Evolutionary conservation across 2,329 filamentous ascomycete genomes (phyloP), one percentile per base, ranked within the genome.

Genomic region (Rhynchosporium agropyri): DNA sequence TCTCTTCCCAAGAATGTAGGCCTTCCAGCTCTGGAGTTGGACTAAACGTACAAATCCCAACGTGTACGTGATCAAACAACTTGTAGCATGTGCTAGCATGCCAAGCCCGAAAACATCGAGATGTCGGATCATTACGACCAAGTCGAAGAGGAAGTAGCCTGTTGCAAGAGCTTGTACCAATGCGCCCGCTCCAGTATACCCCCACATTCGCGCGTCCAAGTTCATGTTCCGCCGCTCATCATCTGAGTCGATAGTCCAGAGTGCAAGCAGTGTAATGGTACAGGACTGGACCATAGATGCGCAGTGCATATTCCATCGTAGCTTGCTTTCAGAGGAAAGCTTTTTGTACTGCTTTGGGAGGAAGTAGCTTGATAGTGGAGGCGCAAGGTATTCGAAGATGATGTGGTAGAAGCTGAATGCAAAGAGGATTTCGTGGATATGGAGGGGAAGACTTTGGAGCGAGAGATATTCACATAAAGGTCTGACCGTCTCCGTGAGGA

Each of bases 271-370:
- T 74, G 87, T 90, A 77, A 95, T 90, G 60, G 90, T 77, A 45
- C 82, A 79, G 73, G 85, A 87, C 80, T 94, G 90, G 54, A 91
- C 80, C 69, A 94, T 83, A 13, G 89, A 92, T 33, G 93, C 90
- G 62, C 93, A 87, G 72, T 93, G 91, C 50, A 91, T 88, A 75
- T 95, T 86, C 91, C 91, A 94, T 80, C 89, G 92, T 63, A 91
- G 79, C 42, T 77, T 76, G 73, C 82, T 84, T 63, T 87, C 90
- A 48, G 79, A 78, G 54, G 86, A 83, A 69, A 91, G 81, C 43
- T 75, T 74, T 28, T 79, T 74, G 76, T 94, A 94, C 29, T 58
- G 63, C 49, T 79, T 70, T 3, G 88, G 83, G 65, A 89, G 85
- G 63, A 91, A 75, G 60, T 78, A 71, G 50, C 77, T 79, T 45